phyloP scores from a whole-genome alignment of 495 filamentous ascomycete genomes.

The Cercophora scortea region DNA sequence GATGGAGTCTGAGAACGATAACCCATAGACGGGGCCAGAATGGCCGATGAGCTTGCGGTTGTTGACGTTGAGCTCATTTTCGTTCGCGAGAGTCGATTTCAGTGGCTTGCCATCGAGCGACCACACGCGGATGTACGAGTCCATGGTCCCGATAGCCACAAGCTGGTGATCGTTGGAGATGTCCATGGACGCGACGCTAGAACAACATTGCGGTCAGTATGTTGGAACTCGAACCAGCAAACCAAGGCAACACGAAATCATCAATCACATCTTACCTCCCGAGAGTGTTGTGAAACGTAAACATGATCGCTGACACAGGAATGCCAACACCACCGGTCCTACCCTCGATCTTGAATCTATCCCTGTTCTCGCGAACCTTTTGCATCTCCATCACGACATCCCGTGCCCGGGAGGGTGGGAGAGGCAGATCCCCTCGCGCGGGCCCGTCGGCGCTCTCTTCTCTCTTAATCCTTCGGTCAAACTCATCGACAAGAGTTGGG shows the following conservation, averaged over 20 bases:
- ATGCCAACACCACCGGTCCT: conserved; percentile 73
- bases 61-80: conserved; percentile 37
- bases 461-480: conserved; percentile 76
- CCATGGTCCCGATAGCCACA: conserved; percentile 76
- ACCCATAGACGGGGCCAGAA: conserved; percentile 75
- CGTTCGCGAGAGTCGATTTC: conserved; percentile 31
- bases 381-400: conserved; percentile 92
- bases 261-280: conserved; percentile 55
- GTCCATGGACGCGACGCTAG: conserved; percentile 81
- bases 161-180: conserved; percentile 84
- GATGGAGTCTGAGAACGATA: conserved; percentile 82
- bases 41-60: conserved; percentile 85
- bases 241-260: not conserved
- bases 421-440: conserved; percentile 65
- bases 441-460: conserved; percentile 83
- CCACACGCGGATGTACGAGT: conserved; percentile 95
- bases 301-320: conserved; percentile 83
- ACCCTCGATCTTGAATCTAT: conserved; percentile 75
- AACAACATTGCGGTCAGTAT: conserved; percentile 18
- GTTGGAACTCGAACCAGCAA: no score
- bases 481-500: conserved; percentile 63
- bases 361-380: conserved; percentile 87
- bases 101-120: conserved; percentile 71
- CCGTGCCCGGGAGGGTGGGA: conserved; percentile 74
- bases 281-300: conserved; percentile 93